Evolutionary conservation across 108 stramenopile genomes (phyloP), one percentile per base, ranked within the genome.

Genomic region (Nannochloropsis salina): DNA sequence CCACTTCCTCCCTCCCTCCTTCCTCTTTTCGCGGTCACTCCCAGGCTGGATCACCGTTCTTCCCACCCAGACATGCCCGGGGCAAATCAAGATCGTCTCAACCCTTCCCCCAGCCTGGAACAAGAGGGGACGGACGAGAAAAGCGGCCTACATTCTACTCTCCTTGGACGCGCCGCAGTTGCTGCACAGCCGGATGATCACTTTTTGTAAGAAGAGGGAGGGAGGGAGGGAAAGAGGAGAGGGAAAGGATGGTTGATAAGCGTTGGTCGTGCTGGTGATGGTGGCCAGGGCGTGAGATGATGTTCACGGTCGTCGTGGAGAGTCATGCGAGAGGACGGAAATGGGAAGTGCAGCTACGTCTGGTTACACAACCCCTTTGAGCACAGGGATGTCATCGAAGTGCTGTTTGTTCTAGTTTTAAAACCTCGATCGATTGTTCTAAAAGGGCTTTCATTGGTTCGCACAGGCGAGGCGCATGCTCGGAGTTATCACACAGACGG

Each of bases 381-480:
- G 31, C 31, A 31, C 31, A 31, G 31, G 31, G 31, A 31, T 31
- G 31, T 1, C 31, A 31, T 31, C 31, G 31, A 31, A 31, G 31
- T 31, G 31, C 31, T 31, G 31, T 31, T 31, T 31, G 31, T 31
- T 31, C 31, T 31, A 31, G 0, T 31, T 31, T 31, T 31, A 1
- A 1, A 31, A 31, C 31, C 31, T 31, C 31, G 31, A 31, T 31
- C 31, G 31, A 31, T 31, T 31, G 31, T 31, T 31, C 31, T 31
- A 31, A 31, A 31, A 31, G 31, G 31, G 31, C 1, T 31, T 31
- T 31, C 31, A 31, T 31, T 31, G 31, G 31, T 31, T 31, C 31
- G 31, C 31, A 74, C 61, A 74, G 61, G 61, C 61, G 61, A 74
- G n/a, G 61, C 61, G n/a, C 61, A 74, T 74, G 61, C 61, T n/a